Evolutionary conservation across 495 filamentous ascomycete genomes (phyloP).

Genomic region (Alectoria sarmentosa): DNA sequence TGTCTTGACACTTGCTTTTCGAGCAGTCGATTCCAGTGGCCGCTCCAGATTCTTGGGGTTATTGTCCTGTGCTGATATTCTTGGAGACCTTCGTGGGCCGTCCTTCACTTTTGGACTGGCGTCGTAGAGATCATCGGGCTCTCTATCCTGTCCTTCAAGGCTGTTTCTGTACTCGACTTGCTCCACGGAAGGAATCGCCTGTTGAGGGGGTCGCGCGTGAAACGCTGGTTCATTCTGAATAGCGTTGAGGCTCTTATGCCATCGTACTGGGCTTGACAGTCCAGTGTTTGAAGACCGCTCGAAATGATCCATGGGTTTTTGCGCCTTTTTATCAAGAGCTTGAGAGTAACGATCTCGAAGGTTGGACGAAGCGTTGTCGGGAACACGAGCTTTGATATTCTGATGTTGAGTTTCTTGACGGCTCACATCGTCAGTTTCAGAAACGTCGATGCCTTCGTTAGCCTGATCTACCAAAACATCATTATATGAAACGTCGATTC

Average conservation of each 20-base stretch:
- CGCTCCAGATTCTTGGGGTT: not conserved
- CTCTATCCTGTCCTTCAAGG: not conserved
- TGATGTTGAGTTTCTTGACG: not conserved
- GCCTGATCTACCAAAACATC: not conserved
- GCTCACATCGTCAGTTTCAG: not conserved
- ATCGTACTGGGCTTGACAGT: not conserved
- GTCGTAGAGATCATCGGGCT: slow-evolving; percentile 9
- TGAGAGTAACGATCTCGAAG: not conserved
- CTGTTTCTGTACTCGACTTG: not conserved
- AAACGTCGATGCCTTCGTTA: not conserved
- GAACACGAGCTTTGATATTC: not conserved
- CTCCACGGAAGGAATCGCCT: too few relatives aligned
- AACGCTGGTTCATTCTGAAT: not conserved
- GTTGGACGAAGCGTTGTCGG: not conserved
- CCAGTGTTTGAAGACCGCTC: not conserved
- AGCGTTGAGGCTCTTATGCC: not conserved
- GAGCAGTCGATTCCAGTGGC: not conserved
- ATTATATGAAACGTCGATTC: not conserved
- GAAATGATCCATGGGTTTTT: not conserved
- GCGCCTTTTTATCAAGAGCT: not conserved
- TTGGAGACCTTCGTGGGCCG: not conserved
- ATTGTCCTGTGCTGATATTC: not conserved
- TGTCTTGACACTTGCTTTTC: not conserved
- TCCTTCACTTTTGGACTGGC: slow-evolving; percentile 2
- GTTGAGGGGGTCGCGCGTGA: not conserved